phyloP scores from a whole-genome alignment of 2,329 filamentous ascomycete genomes.

The Fusarium nurragi region DNA sequence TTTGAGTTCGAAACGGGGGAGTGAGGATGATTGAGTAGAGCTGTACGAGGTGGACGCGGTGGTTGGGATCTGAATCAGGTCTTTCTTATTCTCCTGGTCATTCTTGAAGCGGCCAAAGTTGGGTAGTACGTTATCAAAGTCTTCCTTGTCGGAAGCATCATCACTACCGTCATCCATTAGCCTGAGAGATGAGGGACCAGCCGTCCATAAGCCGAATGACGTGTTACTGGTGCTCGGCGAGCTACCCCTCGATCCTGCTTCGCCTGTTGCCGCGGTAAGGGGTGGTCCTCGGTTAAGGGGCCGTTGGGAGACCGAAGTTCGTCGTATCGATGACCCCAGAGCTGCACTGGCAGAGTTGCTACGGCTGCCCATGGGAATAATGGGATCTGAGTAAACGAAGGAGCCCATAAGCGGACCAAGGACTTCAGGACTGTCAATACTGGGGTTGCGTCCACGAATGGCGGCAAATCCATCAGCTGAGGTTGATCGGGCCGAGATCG shows the following conservation, averaged over 20 bases:
- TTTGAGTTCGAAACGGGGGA: slow-evolving; percentile 32
- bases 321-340: slow-evolving; percentile 43
- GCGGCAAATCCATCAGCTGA: slow-evolving; percentile 44
- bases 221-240: slow-evolving; percentile 33
- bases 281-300: slow-evolving; percentile 34
- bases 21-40: slow-evolving; percentile 16
- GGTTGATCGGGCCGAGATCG: slow-evolving; percentile 47
- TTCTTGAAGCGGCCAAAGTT: slow-evolving; percentile 58
- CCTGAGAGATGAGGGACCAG: slow-evolving; percentile 53
- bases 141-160: slow-evolving; percentile 54
- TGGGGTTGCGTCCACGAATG: slow-evolving; percentile 40
- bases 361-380: slow-evolving; percentile 53
- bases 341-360: slow-evolving; percentile 57
- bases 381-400: slow-evolving; percentile 54
- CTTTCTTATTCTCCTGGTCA: slow-evolving; percentile 27
- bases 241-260: slow-evolving; percentile 33
- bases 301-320: slow-evolving; percentile 45
- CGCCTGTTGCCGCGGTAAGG: slow-evolving; percentile 27
- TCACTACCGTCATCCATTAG: slow-evolving; percentile 58
- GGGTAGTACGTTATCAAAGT: slow-evolving; percentile 61
- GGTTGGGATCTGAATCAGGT: background rate
- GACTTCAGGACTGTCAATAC: slow-evolving; percentile 34
- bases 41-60: slow-evolving; percentile 16
- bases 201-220: slow-evolving; percentile 49
- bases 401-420: slow-evolving; percentile 48